Evolutionary conservation across 2,329 filamentous ascomycete genomes (phyloP).

Genomic region (Penicillium sp.): DNA sequence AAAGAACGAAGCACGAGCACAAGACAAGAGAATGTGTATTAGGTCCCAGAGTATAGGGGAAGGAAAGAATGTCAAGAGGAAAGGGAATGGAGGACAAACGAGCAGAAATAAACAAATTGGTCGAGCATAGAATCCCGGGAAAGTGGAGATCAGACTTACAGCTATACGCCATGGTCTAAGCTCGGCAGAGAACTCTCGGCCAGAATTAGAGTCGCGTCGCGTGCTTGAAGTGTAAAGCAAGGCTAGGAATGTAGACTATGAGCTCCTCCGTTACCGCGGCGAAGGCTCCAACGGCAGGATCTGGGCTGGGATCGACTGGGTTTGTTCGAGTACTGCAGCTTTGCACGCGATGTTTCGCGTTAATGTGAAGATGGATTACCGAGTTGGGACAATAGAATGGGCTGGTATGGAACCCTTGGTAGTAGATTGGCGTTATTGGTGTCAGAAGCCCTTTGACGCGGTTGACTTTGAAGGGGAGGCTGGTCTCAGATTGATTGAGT

Average conservation of each 20-base stretch:
- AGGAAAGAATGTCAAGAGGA: conserved; percentile 31
- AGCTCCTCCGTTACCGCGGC: conserved; percentile 36
- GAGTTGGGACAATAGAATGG: conserved; percentile 5
- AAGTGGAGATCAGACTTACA: conserved; percentile 38
- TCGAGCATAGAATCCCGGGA: conserved; percentile 29
- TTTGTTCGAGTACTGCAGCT: conserved; percentile 11
- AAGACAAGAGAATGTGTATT: conserved; percentile 20
- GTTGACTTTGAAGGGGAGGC: conserved; percentile 12
- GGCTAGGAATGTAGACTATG: conserved; percentile 43
- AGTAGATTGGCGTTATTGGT: conserved; percentile 9
- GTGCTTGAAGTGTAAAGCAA: conserved; percentile 38
- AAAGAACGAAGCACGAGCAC: conserved; percentile 17
- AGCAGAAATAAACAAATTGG: conserved; percentile 42
- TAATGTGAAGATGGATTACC: conserved; percentile 4
- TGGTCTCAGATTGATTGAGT: conserved; percentile 24
- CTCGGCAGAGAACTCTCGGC: conserved; percentile 24
- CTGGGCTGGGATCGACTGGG: conserved; percentile 15
- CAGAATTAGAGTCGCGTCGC: conserved; percentile 34
- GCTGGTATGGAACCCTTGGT: conserved; percentile 15
- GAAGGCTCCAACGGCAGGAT: conserved; percentile 15
- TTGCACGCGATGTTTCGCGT: conserved; percentile 13
- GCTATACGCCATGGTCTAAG: conserved; percentile 36
- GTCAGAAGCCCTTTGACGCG: conserved; percentile 14
- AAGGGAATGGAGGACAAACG: conserved; percentile 34
- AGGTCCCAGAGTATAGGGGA: conserved; percentile 16